Evolutionary conservation across 345 rosid genomes (phyloP).

Genomic region (Lenwebbia sp.): DNA sequence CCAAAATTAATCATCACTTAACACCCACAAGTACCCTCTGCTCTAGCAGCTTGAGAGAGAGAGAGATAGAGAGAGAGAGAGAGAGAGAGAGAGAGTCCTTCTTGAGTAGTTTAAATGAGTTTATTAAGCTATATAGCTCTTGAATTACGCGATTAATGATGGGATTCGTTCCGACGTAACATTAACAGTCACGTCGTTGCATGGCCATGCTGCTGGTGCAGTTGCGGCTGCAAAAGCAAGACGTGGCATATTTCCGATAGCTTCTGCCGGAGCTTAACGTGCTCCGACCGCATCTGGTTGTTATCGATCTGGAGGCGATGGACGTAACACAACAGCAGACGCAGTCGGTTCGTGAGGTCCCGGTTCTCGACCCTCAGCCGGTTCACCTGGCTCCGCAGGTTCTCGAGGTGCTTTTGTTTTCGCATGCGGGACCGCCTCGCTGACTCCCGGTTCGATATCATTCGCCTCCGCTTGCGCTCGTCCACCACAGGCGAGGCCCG

Average conservation of each 20-base stretch:
- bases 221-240: conserved; percentile 38
- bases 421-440: conserved; percentile 82
- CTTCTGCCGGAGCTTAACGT: conserved; percentile 35
- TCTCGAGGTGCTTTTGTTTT: conserved; percentile 65
- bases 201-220: conserved; percentile 39
- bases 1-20: not conserved
- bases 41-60: not conserved
- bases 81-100: not conserved
- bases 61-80: not conserved
- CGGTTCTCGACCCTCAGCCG: conserved; percentile 55
- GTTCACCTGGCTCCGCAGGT: conserved; percentile 57
- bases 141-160: conserved; percentile 27
- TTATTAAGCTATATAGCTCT: not conserved
- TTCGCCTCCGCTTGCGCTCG: conserved; percentile 64
- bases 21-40: not conserved
- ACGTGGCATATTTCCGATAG: conserved; percentile 41
- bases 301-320: conserved; percentile 36
- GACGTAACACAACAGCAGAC: conserved; percentile 24
- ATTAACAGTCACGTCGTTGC: conserved; percentile 13
- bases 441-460: conserved; percentile 88
- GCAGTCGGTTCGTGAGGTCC: conserved; percentile 52
- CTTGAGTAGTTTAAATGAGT: not conserved
- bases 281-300: conserved; percentile 50
- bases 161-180: conserved; percentile 24
- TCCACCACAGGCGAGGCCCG: conserved; percentile 15